Conservation (phyloP, 768 basidiomycete genomes). For the Tulasnella sp. region DNA sequence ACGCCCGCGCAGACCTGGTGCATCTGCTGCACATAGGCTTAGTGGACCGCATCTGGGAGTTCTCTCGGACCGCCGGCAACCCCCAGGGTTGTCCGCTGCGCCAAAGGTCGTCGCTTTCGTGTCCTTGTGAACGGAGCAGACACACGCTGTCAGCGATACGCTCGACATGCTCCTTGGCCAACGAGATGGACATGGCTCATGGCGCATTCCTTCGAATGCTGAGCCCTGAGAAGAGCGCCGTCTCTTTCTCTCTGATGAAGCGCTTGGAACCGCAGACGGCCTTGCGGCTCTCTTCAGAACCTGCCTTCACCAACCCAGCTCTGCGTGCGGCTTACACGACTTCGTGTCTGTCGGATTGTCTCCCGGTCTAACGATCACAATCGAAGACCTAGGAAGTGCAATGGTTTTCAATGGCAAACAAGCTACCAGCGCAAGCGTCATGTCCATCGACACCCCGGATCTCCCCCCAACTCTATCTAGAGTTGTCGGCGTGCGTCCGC, state of each 20-base stretch:
- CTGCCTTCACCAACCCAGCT: neutral
- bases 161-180: neutral
- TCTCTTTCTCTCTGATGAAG: constrained; percentile 5
- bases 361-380: too few species aligned
- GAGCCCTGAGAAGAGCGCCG: neutral
- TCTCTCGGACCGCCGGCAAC: neutral
- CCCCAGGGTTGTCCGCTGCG: neutral
- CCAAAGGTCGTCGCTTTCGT: neutral
- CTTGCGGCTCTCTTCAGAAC: neutral
- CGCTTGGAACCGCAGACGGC: neutral
- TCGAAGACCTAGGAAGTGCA: too few species aligned
- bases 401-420: too few species aligned
- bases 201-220: neutral
- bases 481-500: neutral
- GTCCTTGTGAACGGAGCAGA: neutral
- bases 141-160: neutral
- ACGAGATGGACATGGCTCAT: neutral
- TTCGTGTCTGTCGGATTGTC: too few species aligned
- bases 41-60: neutral
- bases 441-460: neutral
- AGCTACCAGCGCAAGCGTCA: too few species aligned
- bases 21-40: neutral
- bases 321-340: neutral
- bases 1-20: neutral
- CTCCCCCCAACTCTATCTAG: neutral